These are phyloP conservation scores for Melastoma candidum DNA, from an alignment of 441 rosid genomes.

Conservation along the genomic window DNA sequence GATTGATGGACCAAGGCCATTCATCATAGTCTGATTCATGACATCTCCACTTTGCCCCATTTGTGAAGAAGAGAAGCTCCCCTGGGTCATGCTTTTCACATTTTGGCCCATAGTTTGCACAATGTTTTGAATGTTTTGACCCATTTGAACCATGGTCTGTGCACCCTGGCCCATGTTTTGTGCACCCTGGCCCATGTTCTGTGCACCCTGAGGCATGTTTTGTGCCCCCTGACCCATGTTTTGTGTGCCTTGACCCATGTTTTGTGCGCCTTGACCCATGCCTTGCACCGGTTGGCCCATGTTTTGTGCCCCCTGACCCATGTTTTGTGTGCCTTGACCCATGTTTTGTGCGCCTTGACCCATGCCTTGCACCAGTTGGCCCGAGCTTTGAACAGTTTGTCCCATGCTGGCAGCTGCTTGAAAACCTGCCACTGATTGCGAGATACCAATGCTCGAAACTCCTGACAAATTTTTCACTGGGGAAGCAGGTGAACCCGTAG, in stretches of 20 bases:
- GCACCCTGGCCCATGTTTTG: too few relatives aligned
- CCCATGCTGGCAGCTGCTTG: slow-evolving; percentile 43
- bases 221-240: too few relatives aligned
- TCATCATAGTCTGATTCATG: slow-evolving; percentile 65
- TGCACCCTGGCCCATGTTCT: too few relatives aligned
- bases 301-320: too few relatives aligned
- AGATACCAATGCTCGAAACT: slow-evolving; percentile 55
- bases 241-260: too few relatives aligned
- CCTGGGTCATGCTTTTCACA: slow-evolving; percentile 68
- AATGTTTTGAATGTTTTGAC: too few relatives aligned
- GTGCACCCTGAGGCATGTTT: too few relatives aligned
- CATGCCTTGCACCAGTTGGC: slow-evolving; percentile 1
- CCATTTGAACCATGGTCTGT: too few relatives aligned
- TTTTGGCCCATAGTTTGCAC: slow-evolving; percentile 29
- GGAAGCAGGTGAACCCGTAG: slow-evolving; percentile 50
- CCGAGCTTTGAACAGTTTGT: slow-evolving; percentile 49
- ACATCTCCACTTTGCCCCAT: slow-evolving; percentile 70
- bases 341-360: too few relatives aligned
- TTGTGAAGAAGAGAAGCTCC: slow-evolving; percentile 68
- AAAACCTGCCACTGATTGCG: slow-evolving; percentile 54
- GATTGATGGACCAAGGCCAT: slow-evolving; percentile 51
- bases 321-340: too few relatives aligned
- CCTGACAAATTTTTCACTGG: slow-evolving; percentile 53
- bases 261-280: too few relatives aligned
- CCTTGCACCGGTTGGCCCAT: slow-evolving; percentile 16